Base-by-base conservation (phyloP, 2,329 filamentous ascomycete species). In the Ophiostoma sp. region DNA sequence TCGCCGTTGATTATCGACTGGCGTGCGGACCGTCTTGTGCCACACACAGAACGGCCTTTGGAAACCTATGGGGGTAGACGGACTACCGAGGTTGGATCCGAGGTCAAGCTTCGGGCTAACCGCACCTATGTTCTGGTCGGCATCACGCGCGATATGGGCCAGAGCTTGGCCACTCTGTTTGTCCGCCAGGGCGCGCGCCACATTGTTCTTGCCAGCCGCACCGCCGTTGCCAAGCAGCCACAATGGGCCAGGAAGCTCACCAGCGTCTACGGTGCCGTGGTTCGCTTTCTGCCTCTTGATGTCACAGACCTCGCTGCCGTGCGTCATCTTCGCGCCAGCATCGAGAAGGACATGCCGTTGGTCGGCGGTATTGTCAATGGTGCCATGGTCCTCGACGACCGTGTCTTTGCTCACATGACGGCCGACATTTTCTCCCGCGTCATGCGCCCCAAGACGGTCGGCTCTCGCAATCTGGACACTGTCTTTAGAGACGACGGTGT, bases 351-450 rank as follows among this genome's bases (percentile, higher is more conserved):
- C 0, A 73, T 78, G 72, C 78, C 79, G 0, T 76, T 76, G 0
- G 76, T 81, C 0, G 81, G 75, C 2, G 81, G 81, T 20, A 72
- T 83, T 6, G 76, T 81, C 71, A 82, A 83, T 72, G 81, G 80
- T 7, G 80, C 81, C 68, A 83, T 83, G 81, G 78, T 83, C 2
- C 77, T 82, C 2, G 79, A 82, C 5, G 81, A 83, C 72, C 75
- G 78, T 7, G 76, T 81, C 17, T 82, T 82, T 69, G 76, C 80
- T 0, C 76, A 80, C 69, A 81, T 83, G 80, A 78, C 78, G 1
- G 62, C 78, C 10, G 76, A 77, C 0, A 79, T 76, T 0, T 78
- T 80, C 72, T 72, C 78, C 2, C 77, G 79, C 1, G 80, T 82
- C 8, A 76, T 82, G 75, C 71, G 66, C 1, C 81, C 81, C 67